Evolutionary conservation across 768 basidiomycete species (phyloP).

Genomic region (Podaxis rugospora): DNA sequence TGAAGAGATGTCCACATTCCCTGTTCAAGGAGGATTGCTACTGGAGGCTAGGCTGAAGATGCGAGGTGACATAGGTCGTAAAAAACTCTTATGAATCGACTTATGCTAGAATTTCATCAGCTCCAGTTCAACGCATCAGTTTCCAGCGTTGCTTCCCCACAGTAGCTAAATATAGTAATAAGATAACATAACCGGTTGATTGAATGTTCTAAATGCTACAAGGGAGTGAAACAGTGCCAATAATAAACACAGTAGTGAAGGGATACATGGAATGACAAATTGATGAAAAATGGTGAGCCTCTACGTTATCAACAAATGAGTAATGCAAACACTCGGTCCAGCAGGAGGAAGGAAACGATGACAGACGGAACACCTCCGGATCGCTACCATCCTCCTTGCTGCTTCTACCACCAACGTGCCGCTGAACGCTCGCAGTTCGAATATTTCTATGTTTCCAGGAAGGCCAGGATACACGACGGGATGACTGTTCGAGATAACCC

Average conservation of each 20-base stretch:
- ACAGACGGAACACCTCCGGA: conserved; percentile 1
- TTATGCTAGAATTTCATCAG: background rate
- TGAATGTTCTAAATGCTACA: background rate
- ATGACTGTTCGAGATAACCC: background rate
- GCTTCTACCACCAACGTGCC: background rate
- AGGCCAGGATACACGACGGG: background rate
- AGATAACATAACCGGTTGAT: background rate
- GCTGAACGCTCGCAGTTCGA: conserved; percentile 1
- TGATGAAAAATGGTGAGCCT: background rate
- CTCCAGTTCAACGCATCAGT: background rate
- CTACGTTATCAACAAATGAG: background rate
- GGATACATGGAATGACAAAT: background rate
- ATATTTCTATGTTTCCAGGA: conserved; percentile 1
- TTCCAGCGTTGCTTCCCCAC: background rate
- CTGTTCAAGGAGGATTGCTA: too few relatives aligned
- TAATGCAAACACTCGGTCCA: conserved; percentile 1
- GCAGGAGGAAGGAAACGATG: background rate
- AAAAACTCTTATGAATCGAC: too few relatives aligned
- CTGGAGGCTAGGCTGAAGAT: too few relatives aligned
- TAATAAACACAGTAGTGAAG: background rate
- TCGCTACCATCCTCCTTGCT: background rate
- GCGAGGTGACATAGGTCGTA: too few relatives aligned
- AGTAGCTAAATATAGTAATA: background rate
- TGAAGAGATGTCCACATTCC: too few relatives aligned
- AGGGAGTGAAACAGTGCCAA: background rate